A percentile compares a stretch with the other conserved stretches of the same genome.
phyloP scores from a whole-genome alignment of 2,329 filamentous ascomycete genomes.

The Nothophaeocryptopus gaeumannii region DNA sequence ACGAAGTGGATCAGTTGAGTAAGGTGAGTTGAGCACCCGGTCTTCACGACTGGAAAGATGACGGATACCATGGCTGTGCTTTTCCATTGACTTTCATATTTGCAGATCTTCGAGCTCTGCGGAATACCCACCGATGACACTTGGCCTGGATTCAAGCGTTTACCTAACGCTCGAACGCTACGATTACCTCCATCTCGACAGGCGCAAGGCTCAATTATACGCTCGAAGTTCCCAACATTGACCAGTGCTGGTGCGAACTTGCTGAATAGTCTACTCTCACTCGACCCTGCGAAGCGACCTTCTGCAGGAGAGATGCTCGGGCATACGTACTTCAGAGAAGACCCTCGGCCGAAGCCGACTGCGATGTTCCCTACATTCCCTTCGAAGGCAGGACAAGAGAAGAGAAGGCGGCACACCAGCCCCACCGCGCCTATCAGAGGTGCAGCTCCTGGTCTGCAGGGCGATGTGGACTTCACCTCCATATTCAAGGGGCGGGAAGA shows the following conservation, averaged over 20 bases:
- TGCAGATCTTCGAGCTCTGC: slow-evolving; percentile 77
- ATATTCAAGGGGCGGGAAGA: slow-evolving; percentile 50
- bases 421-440: slow-evolving; percentile 82
- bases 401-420: slow-evolving; percentile 66
- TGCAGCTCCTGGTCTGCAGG: slow-evolving; percentile 35
- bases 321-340: slow-evolving; percentile 83
- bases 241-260: slow-evolving; percentile 71
- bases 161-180: slow-evolving; percentile 81
- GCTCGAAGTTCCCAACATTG: slow-evolving; percentile 76
- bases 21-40: slow-evolving; percentile 47
- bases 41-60: slow-evolving; percentile 28
- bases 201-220: slow-evolving; percentile 53
- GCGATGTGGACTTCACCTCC: slow-evolving; percentile 49
- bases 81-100: slow-evolving; percentile 23
- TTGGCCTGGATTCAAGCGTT: slow-evolving; percentile 82
- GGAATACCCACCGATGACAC: slow-evolving; percentile 77
- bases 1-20: slow-evolving; percentile 86
- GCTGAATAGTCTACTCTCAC: slow-evolving; percentile 65
- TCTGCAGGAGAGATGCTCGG: slow-evolving; percentile 69
- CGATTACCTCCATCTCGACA: slow-evolving; percentile 57
- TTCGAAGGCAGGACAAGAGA: slow-evolving; percentile 89
- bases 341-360: slow-evolving; percentile 83
- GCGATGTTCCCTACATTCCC: slow-evolving; percentile 97
- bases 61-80: slow-evolving; percentile 19
- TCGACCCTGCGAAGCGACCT: slow-evolving; percentile 72